Conservation (phyloP, 768 basidiomycete genomes). For the Fomitopsis pulvina region DNA sequence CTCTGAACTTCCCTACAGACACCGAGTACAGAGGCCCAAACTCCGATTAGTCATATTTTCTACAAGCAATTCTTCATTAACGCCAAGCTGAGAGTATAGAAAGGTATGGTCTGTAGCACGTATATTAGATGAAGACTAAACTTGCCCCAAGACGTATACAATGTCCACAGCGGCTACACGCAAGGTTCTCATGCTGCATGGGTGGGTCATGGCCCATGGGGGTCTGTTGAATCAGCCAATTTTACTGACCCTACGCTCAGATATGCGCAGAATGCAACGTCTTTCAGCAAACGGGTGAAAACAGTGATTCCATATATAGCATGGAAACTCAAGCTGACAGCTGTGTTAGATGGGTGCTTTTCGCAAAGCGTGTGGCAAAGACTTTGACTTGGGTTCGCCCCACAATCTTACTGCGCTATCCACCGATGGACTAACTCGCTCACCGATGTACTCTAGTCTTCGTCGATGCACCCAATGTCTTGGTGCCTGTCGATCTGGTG, state of each 20-base stretch:
- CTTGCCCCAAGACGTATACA: background rate
- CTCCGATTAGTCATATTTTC: no score
- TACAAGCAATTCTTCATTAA: no score
- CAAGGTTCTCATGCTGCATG: slow-evolving; percentile 41
- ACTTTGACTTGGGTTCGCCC: slow-evolving; percentile 53
- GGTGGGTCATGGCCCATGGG: slow-evolving; percentile 22
- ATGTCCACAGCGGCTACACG: slow-evolving; percentile 15
- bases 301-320: background rate
- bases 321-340: background rate
- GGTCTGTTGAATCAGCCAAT: background rate
- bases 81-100: no score
- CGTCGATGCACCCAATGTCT: slow-evolving; percentile 61
- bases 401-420: background rate
- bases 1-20: no score
- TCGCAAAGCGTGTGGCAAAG: slow-evolving; percentile 59
- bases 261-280: slow-evolving; percentile 63
- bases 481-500: slow-evolving; percentile 58
- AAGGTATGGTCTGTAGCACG: no score
- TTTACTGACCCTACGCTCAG: slow-evolving; percentile 26
- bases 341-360: slow-evolving; percentile 57
- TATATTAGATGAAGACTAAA: no score
- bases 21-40: no score
- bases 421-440: background rate
- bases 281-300: slow-evolving; percentile 68
- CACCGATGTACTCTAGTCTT: slow-evolving; percentile 46